A percentile compares a stretch with the other conserved stretches of the same genome.
These are phyloP conservation scores for Taxillus chinensis DNA, from an alignment of 164 flowering plant species.

Conservation along the genomic window DNA sequence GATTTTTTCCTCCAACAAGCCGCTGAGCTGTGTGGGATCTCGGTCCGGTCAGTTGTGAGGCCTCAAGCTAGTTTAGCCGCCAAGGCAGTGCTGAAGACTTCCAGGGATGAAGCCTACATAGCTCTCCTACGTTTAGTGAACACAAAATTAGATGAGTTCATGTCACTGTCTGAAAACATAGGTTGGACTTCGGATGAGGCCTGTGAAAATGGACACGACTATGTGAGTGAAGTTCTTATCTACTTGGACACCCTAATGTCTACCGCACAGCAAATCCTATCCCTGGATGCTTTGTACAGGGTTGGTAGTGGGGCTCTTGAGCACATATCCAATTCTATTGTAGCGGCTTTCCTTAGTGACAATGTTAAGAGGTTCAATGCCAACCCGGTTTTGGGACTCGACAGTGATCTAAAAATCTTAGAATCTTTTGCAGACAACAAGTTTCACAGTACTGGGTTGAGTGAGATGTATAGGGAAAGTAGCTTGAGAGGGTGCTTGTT, in stretches of 20 bases:
- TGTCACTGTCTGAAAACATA: neutral
- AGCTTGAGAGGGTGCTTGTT: neutral
- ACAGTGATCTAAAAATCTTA: neutral
- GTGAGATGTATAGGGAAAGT: neutral
- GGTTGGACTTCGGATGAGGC: neutral
- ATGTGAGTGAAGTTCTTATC: neutral
- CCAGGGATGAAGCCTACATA: neutral
- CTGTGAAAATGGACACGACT: neutral
- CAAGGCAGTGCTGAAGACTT: neutral
- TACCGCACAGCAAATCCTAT: neutral
- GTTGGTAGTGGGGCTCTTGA: slow-evolving; percentile 4
- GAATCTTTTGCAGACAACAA: neutral
- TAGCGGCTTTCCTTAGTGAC: neutral
- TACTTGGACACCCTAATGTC: slow-evolving; percentile 1
- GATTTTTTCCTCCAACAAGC: neutral
- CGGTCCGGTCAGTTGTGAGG: neutral
- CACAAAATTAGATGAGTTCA: slow-evolving; percentile 1
- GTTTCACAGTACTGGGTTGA: neutral
- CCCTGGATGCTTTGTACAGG: neutral
- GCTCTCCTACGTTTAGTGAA: neutral
- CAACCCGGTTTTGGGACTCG: neutral
- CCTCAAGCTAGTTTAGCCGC: neutral
- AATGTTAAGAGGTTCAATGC: slow-evolving; percentile 2
- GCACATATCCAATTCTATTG: slow-evolving; percentile 1
- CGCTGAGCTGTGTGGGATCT: neutral